Percentiles rank a stretch among this genome's conserved stretches.
phyloP scores from a whole-genome alignment of 2,329 filamentous ascomycete genomes.

The Fonsecaea pugnacius region DNA sequence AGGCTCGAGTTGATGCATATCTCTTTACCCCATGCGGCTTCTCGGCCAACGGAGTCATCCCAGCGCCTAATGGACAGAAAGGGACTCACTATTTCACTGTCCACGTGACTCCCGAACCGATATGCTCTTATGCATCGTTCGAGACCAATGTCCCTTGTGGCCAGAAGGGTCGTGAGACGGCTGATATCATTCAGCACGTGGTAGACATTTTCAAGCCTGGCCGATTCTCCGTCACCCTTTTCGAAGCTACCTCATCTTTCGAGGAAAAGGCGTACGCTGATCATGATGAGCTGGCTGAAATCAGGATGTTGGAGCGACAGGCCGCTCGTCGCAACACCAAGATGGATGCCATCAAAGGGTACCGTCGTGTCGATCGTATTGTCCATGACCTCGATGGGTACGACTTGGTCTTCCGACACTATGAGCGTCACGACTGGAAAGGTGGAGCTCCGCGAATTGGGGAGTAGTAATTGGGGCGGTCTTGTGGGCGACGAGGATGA shows the following conservation, averaged over 20 bases:
- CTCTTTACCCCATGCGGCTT: conserved; percentile 96
- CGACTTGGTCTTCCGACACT: conserved; percentile 94
- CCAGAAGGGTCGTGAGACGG: conserved; percentile 84
- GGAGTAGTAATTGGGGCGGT: conserved; percentile 45
- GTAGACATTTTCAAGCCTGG: conserved; percentile 95
- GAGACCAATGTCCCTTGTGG: conserved; percentile 95
- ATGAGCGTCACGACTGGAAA: conserved; percentile 84
- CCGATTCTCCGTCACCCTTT: conserved; percentile 95
- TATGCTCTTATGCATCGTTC: conserved; percentile 97
- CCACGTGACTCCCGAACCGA: conserved; percentile 94
- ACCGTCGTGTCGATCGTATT: conserved; percentile 87
- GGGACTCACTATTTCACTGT: conserved; percentile 94
- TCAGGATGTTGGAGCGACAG: conserved; percentile 50
- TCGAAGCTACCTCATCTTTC: conserved; percentile 75
- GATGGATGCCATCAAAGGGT: conserved; percentile 82
- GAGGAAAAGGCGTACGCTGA: conserved; percentile 47
- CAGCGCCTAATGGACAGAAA: conserved; percentile 66
- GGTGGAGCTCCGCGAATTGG: conserved; percentile 67
- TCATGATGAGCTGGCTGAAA: conserved; percentile 41
- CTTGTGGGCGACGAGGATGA: neutral
- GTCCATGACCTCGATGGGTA: conserved; percentile 98
- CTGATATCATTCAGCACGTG: conserved; percentile 89
- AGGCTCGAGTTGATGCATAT: conserved; percentile 92
- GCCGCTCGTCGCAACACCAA: conserved; percentile 52
- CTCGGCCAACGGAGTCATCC: conserved; percentile 94